These are phyloP conservation scores for Colletotrichum tropicicola DNA, from an alignment of 2,329 filamentous ascomycete genomes.

Conservation along the genomic window DNA sequence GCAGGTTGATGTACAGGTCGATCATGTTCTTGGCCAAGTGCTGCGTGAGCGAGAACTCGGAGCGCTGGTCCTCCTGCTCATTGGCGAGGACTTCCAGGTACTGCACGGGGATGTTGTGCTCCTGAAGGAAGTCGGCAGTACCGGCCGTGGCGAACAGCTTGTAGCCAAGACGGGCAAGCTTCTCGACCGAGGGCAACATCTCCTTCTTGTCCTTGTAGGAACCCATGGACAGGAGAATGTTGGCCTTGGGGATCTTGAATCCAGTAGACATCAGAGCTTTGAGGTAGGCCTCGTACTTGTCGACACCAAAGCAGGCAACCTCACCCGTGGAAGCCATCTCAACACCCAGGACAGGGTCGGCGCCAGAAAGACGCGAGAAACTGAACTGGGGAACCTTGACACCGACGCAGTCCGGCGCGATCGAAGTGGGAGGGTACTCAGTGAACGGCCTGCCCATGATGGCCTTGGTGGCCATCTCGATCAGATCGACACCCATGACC, in stretches of 20 bases:
- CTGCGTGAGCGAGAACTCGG: slow-evolving; percentile 96
- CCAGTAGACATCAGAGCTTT: slow-evolving; percentile 96
- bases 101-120: slow-evolving; percentile 90
- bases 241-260: slow-evolving; percentile 95
- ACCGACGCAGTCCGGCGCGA: slow-evolving; percentile 86
- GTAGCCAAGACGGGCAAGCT: slow-evolving; percentile 90
- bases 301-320: slow-evolving; percentile 93
- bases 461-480: slow-evolving; percentile 98
- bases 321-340: slow-evolving; percentile 99
- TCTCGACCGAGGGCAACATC: slow-evolving; percentile 91
- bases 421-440: slow-evolving; percentile 81
- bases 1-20: slow-evolving; percentile 98
- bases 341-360: slow-evolving; percentile 94
- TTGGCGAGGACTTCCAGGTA: slow-evolving; percentile 88
- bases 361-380: slow-evolving; percentile 95
- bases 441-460: slow-evolving; percentile 87
- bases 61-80: slow-evolving; percentile 84
- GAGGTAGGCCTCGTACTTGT: slow-evolving; percentile 97
- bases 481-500: slow-evolving; percentile 96
- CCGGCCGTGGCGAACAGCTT: slow-evolving; percentile 96
- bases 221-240: slow-evolving; percentile 93
- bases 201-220: slow-evolving; percentile 98
- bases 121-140: slow-evolving; percentile 95
- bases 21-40: slow-evolving; percentile 98
- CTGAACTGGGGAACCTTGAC: slow-evolving; percentile 99